phyloP scores from a whole-genome alignment of 2,329 filamentous ascomycete species.

The Massarina eburnea region DNA sequence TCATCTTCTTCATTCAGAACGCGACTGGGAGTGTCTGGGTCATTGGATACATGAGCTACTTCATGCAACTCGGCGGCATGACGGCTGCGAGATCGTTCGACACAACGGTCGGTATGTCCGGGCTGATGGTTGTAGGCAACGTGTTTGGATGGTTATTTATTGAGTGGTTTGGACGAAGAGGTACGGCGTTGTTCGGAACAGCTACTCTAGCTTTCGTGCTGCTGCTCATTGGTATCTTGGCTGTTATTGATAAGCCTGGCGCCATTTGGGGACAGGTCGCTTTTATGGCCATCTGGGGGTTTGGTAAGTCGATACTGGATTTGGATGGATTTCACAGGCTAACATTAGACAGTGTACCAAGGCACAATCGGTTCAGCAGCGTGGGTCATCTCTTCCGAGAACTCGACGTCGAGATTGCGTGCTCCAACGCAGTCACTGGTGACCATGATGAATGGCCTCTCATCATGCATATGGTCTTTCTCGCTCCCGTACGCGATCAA shows the following conservation, averaged over 20 bases:
- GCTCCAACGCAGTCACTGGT: conserved; percentile 11
- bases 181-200: conserved; percentile 30
- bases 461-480: conserved; percentile 16
- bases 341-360: conserved; percentile 8
- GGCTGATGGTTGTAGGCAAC: conserved; percentile 34
- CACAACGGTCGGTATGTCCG: conserved; percentile 27
- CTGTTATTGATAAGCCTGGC: conserved; percentile 9
- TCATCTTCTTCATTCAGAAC: conserved; percentile 34
- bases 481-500: conserved; percentile 69
- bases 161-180: conserved; percentile 33
- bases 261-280: conserved; percentile 7
- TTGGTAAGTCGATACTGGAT: background rate
- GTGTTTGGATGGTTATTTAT: conserved; percentile 36
- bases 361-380: conserved; percentile 34
- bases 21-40: conserved; percentile 35
- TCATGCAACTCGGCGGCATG: conserved; percentile 34
- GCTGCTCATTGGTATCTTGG: conserved; percentile 15
- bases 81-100: conserved; percentile 21
- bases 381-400: conserved; percentile 48
- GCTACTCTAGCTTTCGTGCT: conserved; percentile 2
- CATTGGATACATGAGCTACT: conserved; percentile 29
- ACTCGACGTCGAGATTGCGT: conserved; percentile 49
- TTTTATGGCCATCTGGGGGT: conserved; percentile 12
- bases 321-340: background rate
- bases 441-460: conserved; percentile 24